Base-by-base conservation (phyloP, 306 rosid genomes). In the Corylus avellana region DNA sequence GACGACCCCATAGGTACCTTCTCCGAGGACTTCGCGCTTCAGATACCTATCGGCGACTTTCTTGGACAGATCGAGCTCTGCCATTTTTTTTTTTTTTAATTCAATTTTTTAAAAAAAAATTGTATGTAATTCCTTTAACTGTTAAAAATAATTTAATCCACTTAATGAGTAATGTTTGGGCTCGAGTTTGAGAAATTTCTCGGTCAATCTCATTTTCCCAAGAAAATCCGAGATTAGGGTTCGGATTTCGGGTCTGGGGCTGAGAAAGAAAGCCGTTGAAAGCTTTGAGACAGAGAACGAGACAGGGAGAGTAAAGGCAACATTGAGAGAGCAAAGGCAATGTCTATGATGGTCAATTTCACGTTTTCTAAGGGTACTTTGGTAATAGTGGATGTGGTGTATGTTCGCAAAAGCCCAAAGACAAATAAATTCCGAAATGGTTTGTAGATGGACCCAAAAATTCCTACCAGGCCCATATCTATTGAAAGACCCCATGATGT, bases 1-100 rank as follows among this genome's bases (percentile, higher is more conserved):
- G 29, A 95, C 99, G 25, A 95, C 98, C 69, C 99, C 99, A 83
- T 92, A 95, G 74, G 99, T 95, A 88, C 99, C 99, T 86, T 95
- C 99, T 70, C 99, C 98, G 32, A 95, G 97, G 37, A 90, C 85
- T 82, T 93, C 99, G 37, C 98, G 99, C 86, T 89, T 95, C 83
- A 95, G 88, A 82, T 95, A 95, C 82, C 98, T 93, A 80, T 93
- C 99, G 4, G 99, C 99, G 17, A 95, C 97, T 89, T 89, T 93
- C 92, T 93, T 95, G 6, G 92, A 54, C 29, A 64, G 78, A 88
- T 91, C 98, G 77, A 75, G 72, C 69, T 88, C 96, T 20, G 87
- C 50, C 96, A 91, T 93, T 72, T 74, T 93, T 69, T 72, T 74
- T 93, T 69, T 74, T 53, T 7, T 44, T 61, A 25, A 12, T 74